These are phyloP conservation scores for Leccinum fibrillosum DNA, from an alignment of 768 basidiomycete genomes.

Conservation along the genomic window DNA sequence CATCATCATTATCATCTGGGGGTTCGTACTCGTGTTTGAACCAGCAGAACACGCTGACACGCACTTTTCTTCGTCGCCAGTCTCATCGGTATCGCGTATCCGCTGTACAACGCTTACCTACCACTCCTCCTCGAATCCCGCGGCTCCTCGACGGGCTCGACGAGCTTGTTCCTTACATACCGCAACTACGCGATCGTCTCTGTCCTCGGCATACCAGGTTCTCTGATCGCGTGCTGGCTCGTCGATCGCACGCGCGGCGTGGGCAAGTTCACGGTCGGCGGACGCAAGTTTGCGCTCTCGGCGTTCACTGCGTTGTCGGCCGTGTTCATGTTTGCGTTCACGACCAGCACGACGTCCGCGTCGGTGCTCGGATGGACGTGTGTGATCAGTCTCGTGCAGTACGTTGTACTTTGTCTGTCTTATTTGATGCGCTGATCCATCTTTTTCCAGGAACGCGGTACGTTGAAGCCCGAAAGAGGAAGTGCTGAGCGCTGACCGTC, in stretches of 20 bases:
- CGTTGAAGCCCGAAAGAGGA: background rate
- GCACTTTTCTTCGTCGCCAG: background rate
- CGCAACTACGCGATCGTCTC: slow-evolving; percentile 51
- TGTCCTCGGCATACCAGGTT: slow-evolving; percentile 45
- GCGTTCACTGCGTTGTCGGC: slow-evolving; percentile 42
- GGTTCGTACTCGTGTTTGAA: slow-evolving; percentile 28
- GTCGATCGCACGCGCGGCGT: slow-evolving; percentile 41
- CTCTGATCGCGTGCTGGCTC: slow-evolving; percentile 42
- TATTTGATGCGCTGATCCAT: background rate
- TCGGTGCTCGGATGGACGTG: slow-evolving; percentile 47
- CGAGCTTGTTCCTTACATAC: slow-evolving; percentile 34
- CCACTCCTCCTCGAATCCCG: slow-evolving; percentile 44
- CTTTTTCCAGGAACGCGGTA: slow-evolving; percentile 34
- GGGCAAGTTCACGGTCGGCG: slow-evolving; percentile 36
- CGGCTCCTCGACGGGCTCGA: slow-evolving; percentile 22
- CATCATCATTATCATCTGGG: slow-evolving; percentile 51
- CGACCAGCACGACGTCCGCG: slow-evolving; percentile 40
- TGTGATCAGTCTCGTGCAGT: slow-evolving; percentile 41
- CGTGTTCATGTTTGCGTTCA: slow-evolving; percentile 51
- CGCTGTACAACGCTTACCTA: slow-evolving; percentile 51
- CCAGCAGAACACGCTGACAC: background rate
- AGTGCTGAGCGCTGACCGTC: background rate
- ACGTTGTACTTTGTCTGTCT: slow-evolving; percentile 9
- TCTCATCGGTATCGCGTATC: slow-evolving; percentile 51
- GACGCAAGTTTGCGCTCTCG: slow-evolving; percentile 47